A percentile compares a stretch with the other conserved stretches of the same genome.
These are phyloP conservation scores for Detonula confervacea DNA, from an alignment of 352 stramenopile species.

Conservation along the genomic window DNA sequence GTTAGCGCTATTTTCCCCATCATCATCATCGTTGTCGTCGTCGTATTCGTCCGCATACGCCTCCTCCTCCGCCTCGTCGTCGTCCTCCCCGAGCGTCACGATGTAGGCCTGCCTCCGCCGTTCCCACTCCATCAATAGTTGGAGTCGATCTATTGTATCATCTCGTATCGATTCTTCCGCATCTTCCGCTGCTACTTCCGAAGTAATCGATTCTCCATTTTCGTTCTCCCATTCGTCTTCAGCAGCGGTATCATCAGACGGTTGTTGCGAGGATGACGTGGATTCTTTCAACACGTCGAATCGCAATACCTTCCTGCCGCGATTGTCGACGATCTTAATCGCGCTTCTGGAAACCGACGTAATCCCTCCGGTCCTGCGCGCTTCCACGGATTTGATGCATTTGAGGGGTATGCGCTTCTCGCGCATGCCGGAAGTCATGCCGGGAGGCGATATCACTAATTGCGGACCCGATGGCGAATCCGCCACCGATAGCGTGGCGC, in stretches of 20 bases:
- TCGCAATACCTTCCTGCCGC: constrained; percentile 14
- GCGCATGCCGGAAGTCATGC: background rate
- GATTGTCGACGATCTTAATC: constrained; percentile 23
- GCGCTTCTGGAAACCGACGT: background rate
- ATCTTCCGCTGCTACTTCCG: constrained; percentile 40
- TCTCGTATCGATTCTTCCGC: constrained; percentile 44
- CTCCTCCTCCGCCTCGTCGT: constrained; percentile 28
- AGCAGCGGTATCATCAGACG: background rate
- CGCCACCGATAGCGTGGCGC: constrained; percentile 14
- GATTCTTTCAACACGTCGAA: constrained; percentile 33
- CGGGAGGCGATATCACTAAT: constrained; percentile 24
- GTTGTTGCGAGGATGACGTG: background rate
- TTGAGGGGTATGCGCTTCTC: constrained; percentile 41
- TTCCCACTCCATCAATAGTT: constrained; percentile 76
- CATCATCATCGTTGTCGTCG: constrained; percentile 2
- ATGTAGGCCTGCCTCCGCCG: constrained; percentile 56
- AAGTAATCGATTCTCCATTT: too few relatives aligned
- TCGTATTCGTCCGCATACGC: constrained; percentile 5
- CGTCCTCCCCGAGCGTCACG: constrained; percentile 40
- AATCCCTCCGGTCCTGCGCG: background rate
- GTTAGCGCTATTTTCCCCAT: constrained; percentile 3
- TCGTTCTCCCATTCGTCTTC: background rate
- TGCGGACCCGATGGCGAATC: constrained; percentile 36
- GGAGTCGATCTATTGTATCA: constrained; percentile 55
- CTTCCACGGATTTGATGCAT: constrained; percentile 30